These are phyloP conservation scores for Diplodia seriata DNA, from an alignment of 2,329 filamentous ascomycete genomes.

Conservation along the genomic window DNA sequence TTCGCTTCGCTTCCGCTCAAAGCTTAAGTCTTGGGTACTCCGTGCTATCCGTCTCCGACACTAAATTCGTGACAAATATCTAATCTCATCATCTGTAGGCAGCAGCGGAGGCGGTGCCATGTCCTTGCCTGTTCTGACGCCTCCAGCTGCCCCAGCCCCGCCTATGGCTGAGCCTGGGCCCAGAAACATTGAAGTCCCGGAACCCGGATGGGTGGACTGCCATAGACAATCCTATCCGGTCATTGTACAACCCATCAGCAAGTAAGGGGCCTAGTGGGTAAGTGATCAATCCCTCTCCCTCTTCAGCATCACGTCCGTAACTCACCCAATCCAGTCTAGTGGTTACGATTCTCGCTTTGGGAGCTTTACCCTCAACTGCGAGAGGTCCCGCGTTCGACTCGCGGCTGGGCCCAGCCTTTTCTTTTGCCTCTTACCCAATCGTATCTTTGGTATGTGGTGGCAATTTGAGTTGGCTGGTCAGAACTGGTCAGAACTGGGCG, in stretches of 20 bases:
- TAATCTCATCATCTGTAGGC: too few relatives aligned
- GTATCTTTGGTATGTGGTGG: not conserved
- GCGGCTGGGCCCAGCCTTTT: conserved; percentile 16
- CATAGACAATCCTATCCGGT: not conserved
- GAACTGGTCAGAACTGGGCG: too few relatives aligned
- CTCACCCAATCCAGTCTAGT: conserved; percentile 24
- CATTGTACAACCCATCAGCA: not conserved
- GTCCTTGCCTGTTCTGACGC: too few relatives aligned
- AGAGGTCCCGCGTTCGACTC: conserved; percentile 26
- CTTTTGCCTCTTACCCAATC: not conserved
- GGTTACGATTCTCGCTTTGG: conserved; percentile 29
- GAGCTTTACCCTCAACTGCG: conserved; percentile 7
- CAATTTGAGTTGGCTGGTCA: not conserved
- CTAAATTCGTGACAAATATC: too few relatives aligned
- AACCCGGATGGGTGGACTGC: not conserved
- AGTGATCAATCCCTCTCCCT: conserved; percentile 1
- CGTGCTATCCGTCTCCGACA: too few relatives aligned
- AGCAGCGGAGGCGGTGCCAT: too few relatives aligned
- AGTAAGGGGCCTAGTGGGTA: conserved; percentile 20
- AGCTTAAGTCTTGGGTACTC: not conserved
- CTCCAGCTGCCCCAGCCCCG: too few relatives aligned
- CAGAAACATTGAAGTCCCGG: too few relatives aligned
- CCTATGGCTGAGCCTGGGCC: too few relatives aligned
- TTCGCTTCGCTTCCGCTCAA: not conserved
- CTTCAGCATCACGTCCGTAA: not conserved